Conservation (phyloP, 768 basidiomycete species). For the Panellus pusillus region DNA sequence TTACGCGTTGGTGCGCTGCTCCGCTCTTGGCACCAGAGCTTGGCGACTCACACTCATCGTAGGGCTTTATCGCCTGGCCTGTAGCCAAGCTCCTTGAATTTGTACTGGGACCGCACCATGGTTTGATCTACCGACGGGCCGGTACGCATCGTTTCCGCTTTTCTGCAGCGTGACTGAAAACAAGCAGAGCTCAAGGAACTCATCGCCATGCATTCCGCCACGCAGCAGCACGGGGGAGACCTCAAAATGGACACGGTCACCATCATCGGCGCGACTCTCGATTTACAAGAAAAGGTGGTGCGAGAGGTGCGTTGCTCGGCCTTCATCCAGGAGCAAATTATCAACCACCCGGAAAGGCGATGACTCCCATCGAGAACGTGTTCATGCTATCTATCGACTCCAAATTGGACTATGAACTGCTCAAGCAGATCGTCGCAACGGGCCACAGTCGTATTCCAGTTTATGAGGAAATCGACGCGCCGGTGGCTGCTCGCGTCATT, state of each 20-base stretch:
- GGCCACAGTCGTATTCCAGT: constrained; percentile 86
- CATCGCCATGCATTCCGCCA: constrained; percentile 81
- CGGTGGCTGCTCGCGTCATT: constrained; percentile 11
- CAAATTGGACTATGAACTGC: constrained; percentile 74
- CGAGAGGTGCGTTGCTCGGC: constrained; percentile 45
- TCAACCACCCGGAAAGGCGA: constrained; percentile 47
- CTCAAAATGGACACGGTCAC: constrained; percentile 83
- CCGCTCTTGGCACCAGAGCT: not conserved
- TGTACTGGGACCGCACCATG: constrained; percentile 80
- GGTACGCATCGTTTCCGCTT: constrained; percentile 32
- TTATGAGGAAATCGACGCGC: constrained; percentile 72
- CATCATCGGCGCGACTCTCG: constrained; percentile 87
- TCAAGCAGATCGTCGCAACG: constrained; percentile 72
- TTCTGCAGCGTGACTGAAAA: not conserved
- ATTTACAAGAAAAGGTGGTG: constrained; percentile 85
- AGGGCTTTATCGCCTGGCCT: constrained; percentile 82
- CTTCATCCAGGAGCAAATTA: too few species aligned
- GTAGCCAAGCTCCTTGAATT: constrained; percentile 80
- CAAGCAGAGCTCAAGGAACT: constrained; percentile 79
- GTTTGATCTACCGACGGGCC: constrained; percentile 84
- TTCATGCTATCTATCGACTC: constrained; percentile 90
- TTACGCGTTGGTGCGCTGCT: constrained; percentile 56
- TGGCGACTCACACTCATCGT: not conserved
- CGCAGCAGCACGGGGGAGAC: constrained; percentile 75
- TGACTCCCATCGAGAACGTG: constrained; percentile 77